Conservation (phyloP, 345 rosid species). For the Eucalyptus fibrosa region DNA sequence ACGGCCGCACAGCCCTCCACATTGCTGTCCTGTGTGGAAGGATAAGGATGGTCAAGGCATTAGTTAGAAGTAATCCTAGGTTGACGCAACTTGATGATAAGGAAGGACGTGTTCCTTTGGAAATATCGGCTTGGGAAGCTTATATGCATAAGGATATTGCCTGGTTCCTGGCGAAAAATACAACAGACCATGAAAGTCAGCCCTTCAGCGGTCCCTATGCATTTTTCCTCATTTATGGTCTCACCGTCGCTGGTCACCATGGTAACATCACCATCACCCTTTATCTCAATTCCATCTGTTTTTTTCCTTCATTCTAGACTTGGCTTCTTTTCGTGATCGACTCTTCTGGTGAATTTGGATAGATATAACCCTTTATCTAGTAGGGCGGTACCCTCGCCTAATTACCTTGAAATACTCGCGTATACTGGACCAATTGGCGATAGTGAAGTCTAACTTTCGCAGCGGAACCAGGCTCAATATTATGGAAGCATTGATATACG, state of each 20-base stretch:
- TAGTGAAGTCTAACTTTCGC: rapidly evolving
- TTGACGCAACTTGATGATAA: background rate
- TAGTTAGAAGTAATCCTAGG: background rate
- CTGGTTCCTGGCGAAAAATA: background rate
- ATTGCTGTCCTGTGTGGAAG: background rate
- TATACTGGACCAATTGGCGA: rapidly evolving
- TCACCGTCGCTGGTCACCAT: background rate
- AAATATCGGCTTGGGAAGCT: background rate
- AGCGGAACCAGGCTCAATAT: background rate
- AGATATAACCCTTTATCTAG: background rate
- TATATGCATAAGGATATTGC: background rate
- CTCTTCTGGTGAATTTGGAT: background rate
- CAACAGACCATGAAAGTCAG: background rate
- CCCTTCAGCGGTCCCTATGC: background rate
- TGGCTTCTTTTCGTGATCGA: background rate
- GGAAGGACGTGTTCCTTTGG: background rate
- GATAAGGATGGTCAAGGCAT: background rate
- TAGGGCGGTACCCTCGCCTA: rapidly evolving
- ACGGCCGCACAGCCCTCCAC: background rate
- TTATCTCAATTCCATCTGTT: background rate
- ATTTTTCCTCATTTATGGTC: rapidly evolving
- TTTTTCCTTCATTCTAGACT: background rate
- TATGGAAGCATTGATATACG: background rate
- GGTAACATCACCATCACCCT: background rate
- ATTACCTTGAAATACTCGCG: background rate